These are phyloP conservation scores for Trametes punicea DNA, from an alignment of 768 basidiomycete genomes.

Conservation along the genomic window DNA sequence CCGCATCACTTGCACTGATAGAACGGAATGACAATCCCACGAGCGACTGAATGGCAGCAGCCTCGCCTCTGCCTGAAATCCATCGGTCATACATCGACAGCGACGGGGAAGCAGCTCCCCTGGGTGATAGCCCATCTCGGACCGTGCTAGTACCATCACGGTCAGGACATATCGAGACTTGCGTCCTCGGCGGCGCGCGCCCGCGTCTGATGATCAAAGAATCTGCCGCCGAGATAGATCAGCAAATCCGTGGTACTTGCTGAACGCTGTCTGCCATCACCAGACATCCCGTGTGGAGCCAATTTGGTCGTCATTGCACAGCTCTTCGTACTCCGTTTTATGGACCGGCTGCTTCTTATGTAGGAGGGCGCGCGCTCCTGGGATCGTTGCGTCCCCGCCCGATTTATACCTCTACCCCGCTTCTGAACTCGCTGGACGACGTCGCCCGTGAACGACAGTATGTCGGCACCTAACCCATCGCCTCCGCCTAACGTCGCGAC, in stretches of 20 bases:
- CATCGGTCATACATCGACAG: not conserved
- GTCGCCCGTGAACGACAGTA: not conserved
- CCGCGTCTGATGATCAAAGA: not conserved
- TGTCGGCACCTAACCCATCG: not conserved
- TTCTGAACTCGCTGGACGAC: not conserved
- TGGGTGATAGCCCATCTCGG: not conserved
- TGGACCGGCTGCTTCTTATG: not conserved
- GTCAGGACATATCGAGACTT: not conserved
- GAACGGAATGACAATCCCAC: not conserved
- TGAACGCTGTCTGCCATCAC: not conserved
- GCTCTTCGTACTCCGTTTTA: too few species aligned
- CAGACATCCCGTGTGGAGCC: not conserved
- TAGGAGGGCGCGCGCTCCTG: too few species aligned
- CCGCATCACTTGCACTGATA: not conserved
- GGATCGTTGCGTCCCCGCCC: too few species aligned
- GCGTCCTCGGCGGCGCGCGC: not conserved
- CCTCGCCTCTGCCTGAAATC: not conserved
- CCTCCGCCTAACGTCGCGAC: not conserved
- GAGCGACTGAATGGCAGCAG: not conserved
- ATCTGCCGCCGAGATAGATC: not conserved
- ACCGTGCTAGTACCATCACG: not conserved
- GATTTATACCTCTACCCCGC: not conserved
- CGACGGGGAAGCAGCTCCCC: not conserved
- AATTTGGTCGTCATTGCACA: too few species aligned
- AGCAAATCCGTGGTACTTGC: not conserved